Evolutionary conservation across 2,329 filamentous ascomycete genomes (phyloP), one percentile per base, ranked within the genome.

Genomic region (Endoconidiophora polonica): DNA sequence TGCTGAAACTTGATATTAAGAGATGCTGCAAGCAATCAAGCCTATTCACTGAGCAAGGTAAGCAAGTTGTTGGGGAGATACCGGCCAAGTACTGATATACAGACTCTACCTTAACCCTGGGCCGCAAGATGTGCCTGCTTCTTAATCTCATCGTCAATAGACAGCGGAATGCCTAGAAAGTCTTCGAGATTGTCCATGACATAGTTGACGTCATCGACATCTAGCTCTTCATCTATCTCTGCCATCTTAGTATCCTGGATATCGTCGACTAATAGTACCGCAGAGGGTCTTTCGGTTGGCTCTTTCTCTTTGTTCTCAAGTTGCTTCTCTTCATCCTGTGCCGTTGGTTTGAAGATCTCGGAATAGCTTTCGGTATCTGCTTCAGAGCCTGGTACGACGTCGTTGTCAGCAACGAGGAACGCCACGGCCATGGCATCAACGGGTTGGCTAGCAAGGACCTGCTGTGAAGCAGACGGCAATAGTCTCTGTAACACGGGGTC

Each of bases 381-480:
- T 41, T 48, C 39, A 22, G 46, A 52, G 24, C 50, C 50, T 2
- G 45, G 44, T 20, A 54, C 54, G 23, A 42, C 58, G 12, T 53
- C 51, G 53, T 53, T 49, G 54, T 74, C 71, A 4, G 68, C 70
- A n/a, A 63, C 59, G 24, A 66, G 59, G 52, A 74, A 75, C 5
- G 68, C 67, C 52, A 69, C 62, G 0, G 71, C 71, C 67, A 73
- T 72, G 5, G 68, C 71, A 49, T 61, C 64, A 14, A 69, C 54
- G 0, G 57, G 57, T 5, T 68, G 66, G 29, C 68, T 73, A 36
- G 60, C 55, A 10, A 59, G 60, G 9, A 52, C 59, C 53, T 63
- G 64, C 54, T 72, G 69, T 4, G 67, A 71, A 10, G 60, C 62
- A 16, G 63, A 66, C 3, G 67, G 68, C 2, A 71, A 56, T 1